These are phyloP conservation scores for Chrysoporthe cubensis DNA, from an alignment of 2,329 filamentous ascomycete species.

Conservation along the genomic window DNA sequence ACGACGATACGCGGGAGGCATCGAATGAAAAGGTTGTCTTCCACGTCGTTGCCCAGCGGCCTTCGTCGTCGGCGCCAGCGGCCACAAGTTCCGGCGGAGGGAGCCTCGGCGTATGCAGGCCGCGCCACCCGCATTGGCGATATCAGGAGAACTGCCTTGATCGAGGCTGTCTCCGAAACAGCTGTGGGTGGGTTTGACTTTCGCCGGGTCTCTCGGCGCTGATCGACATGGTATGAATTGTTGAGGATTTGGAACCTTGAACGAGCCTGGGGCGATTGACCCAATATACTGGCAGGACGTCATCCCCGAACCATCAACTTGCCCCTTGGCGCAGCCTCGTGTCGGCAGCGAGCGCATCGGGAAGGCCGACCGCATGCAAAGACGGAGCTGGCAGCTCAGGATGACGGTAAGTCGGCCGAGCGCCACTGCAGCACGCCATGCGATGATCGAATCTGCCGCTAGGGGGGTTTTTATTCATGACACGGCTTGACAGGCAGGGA, in stretches of 20 bases:
- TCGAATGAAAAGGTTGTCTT: not conserved
- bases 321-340: not conserved
- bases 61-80: constrained; percentile 3
- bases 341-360: not conserved
- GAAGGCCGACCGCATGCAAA: not conserved
- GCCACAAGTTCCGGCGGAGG: not conserved
- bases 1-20: not conserved
- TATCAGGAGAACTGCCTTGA: constrained; percentile 10
- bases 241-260: not conserved
- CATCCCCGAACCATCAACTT: not conserved
- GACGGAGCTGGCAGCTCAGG: not conserved
- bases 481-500: not conserved
- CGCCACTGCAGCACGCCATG: not conserved
- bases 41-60: not conserved
- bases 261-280: not conserved
- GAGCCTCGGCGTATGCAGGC: not conserved
- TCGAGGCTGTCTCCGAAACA: constrained; percentile 2
- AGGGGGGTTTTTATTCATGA: not conserved
- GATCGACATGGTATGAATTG: not conserved
- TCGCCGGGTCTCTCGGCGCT: not conserved
- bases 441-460: not conserved
- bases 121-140: not conserved
- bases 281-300: too few species aligned
- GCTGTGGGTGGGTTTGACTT: not conserved
- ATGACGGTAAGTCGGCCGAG: not conserved